phyloP scores from a whole-genome alignment of 2,329 filamentous ascomycete genomes.

The Gnomoniopsis sp. region DNA sequence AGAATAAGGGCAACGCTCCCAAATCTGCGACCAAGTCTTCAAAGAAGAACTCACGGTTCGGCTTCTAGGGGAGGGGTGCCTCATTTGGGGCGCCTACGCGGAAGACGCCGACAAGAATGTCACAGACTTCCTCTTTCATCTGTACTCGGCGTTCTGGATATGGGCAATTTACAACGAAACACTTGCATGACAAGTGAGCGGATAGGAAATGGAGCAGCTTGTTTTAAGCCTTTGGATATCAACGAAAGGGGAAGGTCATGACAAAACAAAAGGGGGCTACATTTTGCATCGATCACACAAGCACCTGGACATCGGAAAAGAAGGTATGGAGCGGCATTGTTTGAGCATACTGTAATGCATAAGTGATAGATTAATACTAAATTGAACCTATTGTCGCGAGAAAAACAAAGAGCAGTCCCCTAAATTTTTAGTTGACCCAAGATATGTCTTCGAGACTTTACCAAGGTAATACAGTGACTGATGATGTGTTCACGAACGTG shows the following conservation, averaged over 20 bases:
- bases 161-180: not conserved
- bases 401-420: too few relatives aligned
- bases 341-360: not conserved
- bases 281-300: not conserved
- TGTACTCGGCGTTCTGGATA: not conserved
- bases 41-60: slow-evolving; percentile 22
- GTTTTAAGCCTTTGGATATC: not conserved
- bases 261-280: not conserved
- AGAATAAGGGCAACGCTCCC: slow-evolving; percentile 12
- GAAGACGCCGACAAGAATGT: not conserved
- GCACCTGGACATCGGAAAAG: not conserved
- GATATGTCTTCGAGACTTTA: too few relatives aligned
- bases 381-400: too few relatives aligned
- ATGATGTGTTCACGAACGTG: too few relatives aligned
- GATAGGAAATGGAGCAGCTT: not conserved
- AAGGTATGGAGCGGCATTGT: not conserved
- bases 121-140: not conserved
- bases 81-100: not conserved
- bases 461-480: too few relatives aligned
- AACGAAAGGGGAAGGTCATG: not conserved
- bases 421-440: too few relatives aligned
- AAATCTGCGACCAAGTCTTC: slow-evolving; percentile 17
- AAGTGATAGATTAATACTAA: not conserved
- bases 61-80: slow-evolving; percentile 14
- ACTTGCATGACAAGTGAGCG: not conserved